Percentiles rank a stretch among this genome's conserved stretches.
Conservation (phyloP, 176 grass and related monocot genomes). For the Zea luxurians region DNA sequence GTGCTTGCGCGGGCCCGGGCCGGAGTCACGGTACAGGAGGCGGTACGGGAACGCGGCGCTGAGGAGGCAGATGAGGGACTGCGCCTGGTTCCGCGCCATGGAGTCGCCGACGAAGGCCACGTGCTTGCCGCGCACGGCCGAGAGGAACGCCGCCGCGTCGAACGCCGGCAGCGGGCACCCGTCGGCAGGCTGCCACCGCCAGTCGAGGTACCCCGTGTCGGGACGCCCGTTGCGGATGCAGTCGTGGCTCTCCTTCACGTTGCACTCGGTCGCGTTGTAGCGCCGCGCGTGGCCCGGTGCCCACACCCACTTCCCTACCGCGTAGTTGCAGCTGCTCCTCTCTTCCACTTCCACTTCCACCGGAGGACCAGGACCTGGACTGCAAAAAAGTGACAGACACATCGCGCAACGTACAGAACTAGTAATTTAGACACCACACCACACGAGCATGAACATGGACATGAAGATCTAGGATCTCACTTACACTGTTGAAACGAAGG, state of each 20-base stretch:
- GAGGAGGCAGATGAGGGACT: constrained; percentile 47
- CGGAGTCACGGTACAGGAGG: constrained; percentile 17
- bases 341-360: neutral
- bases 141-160: constrained; percentile 38
- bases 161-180: constrained; percentile 39
- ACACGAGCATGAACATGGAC: neutral
- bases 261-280: constrained; percentile 39
- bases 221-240: constrained; percentile 52
- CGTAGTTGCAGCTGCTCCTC: constrained; percentile 26
- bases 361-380: neutral
- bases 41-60: constrained; percentile 22
- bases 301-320: constrained; percentile 48
- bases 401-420: too few species aligned
- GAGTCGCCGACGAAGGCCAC: constrained; percentile 52
- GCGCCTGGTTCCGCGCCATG: constrained; percentile 54
- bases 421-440: too few species aligned
- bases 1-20: neutral
- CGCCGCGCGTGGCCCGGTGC: constrained; percentile 38
- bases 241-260: constrained; percentile 48
- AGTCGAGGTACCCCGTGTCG: constrained; percentile 51
- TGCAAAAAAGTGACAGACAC: neutral
- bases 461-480: neutral
- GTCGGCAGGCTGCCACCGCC: constrained; percentile 45
- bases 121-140: constrained; percentile 24
- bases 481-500: constrained; percentile 15